Evolutionary conservation across 1,284 basidiomycete species (phyloP), one percentile per base, ranked within the genome.

Genomic region (Termitomyces sp.): DNA sequence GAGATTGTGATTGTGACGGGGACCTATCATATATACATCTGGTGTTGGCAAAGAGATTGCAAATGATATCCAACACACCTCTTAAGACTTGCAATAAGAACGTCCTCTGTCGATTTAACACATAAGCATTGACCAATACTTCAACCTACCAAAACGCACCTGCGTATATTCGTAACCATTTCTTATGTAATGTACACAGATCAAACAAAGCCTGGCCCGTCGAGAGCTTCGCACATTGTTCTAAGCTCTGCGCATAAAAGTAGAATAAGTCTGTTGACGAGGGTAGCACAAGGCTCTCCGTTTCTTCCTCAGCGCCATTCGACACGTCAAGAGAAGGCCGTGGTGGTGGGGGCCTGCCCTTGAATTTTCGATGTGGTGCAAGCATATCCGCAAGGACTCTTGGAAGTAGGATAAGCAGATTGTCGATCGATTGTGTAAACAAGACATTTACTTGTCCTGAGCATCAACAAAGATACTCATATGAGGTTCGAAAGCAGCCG

Each of bases 241-340:
- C 97, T 44, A 99, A 73, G 42, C 89, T 94, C 67, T 98, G 94
- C 0, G 89, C 92, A 68, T 99, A 99, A 70, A 97, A 94, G 70
- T 96, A 96, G 75, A 99, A 99, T 36, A 99, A 74, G 65, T 99
- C 95, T 0, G 95, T 98, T 1, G 94, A 97, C 0, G 92, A 95
- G 0, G 94, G 91, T 2, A 98, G 77, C 0, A 99, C 91, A 1
- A 82, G 78, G 2, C 83, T 78, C 1, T 38, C 34, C 17, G 84
- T 72, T 17, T 78, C 74, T 12, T 80, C 77, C 19, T 79, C 77
- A 7, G 68, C 68, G 3, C 70, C 70, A 24, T 70, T 59, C 19
- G 76, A 69, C 6, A 78, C 78, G 52, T 94, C 92, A 10, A 90
- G 70, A 1, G 87, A 94, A 19, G 81, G 73, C 19, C 89, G 83